Conservation (phyloP, 306 rosid genomes). For the Glycine latifolia region DNA sequence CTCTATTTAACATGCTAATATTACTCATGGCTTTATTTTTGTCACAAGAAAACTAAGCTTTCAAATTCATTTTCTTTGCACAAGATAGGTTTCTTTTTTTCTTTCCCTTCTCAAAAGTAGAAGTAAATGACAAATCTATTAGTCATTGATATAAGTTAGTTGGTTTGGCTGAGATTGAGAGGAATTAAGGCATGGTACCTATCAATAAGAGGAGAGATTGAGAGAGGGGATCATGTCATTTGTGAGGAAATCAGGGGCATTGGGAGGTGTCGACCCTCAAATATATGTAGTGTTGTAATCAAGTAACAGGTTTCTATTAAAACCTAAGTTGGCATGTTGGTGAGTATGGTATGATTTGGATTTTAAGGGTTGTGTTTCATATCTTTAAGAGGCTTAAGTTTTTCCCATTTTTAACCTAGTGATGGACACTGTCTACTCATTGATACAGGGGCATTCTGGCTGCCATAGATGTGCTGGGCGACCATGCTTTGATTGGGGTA, state of each 20-base stretch:
- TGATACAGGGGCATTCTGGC: conserved; percentile 85
- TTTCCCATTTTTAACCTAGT: conserved; percentile 33
- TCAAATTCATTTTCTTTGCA: conserved; percentile 27
- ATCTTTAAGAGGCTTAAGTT: conserved; percentile 1
- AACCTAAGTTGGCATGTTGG: neutral
- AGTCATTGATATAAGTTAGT: neutral
- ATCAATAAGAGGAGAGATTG: neutral
- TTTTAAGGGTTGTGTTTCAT: neutral
- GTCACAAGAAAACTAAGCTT: conserved; percentile 19
- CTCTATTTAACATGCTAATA: conserved; percentile 21
- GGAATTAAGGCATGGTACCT: neutral
- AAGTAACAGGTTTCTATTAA: too few species aligned
- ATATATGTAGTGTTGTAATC: too few species aligned
- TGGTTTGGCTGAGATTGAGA: neutral
- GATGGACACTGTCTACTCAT: conserved; percentile 38
- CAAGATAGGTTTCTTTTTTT: neutral
- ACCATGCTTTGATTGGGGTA: conserved; percentile 79
- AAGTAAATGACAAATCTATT: neutral
- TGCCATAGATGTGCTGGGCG: conserved; percentile 73
- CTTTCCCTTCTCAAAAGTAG: neutral
- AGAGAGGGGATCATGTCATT: neutral
- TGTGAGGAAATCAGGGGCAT: neutral
- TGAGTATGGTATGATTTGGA: neutral
- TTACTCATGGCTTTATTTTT: neutral
- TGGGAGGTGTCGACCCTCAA: neutral